Base-by-base conservation (phyloP, 371 early-diverging fungal genomes). In the Lichtheimia corymbifera region DNA sequence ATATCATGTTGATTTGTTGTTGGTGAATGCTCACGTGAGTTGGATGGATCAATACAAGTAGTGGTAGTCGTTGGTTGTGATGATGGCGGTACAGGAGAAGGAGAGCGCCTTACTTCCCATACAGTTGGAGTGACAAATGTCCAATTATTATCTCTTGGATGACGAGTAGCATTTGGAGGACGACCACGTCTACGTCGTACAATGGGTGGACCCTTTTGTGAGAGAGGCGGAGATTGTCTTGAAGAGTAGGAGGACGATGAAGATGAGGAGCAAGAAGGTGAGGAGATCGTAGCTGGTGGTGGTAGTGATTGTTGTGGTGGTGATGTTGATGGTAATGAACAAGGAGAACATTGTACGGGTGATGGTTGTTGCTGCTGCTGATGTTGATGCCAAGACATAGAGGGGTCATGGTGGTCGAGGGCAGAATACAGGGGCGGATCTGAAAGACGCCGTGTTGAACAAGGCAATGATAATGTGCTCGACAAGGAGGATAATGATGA, bases 111-210 rank as follows among this genome's bases (percentile, higher is more conserved):
- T 27, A 72, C 72, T 18, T 72, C 72, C 68, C 72, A 72, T 9
- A 72, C 72, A 9, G 72, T 72, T 4, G 72, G 72, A 7, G 72
- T 72, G 22, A 72, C 65, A 63, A 72, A 72, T 0, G 71, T 70
- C 64, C 63, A 70, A 27, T 62, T 63, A 28, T 71, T 68, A 47
- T 61, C 59, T 27, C 50, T 59, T 15, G 68, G 57, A 17, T 71
- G 71, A 11, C 72, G 65, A 18, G 68, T 55, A 24, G 71, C 64
- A 62, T 74, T 76, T 44, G 76, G 73, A 12, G 80, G 80, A 35
- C 80, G 63, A 7, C 80, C 80, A 59, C 80, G 66, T 62, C 73
- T 74, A 43, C 77, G 64, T 51, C 73, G 72, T 30, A 62, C 56
- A 30, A 68, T 57, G 17, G 57, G 44, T 13, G 65, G 64, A 50